Base-by-base conservation (phyloP, 352 stramenopile genomes). In the Pythium phragmitis region DNA sequence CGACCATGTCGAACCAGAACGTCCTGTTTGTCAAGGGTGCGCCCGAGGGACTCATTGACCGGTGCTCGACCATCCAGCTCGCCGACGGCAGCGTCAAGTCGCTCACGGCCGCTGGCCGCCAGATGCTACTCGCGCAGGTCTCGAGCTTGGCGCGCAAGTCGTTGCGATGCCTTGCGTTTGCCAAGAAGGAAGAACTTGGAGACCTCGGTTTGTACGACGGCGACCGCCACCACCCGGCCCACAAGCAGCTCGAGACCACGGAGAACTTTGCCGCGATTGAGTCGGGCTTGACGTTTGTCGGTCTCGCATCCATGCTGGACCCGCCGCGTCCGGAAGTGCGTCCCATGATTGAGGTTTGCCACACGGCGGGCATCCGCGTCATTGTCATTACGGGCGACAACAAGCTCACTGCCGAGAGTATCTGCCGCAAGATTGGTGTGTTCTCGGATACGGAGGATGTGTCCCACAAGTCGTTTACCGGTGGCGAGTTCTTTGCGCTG, bases 371-470 rank as follows among this genome's bases (percentile, higher is more conserved):
- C 39, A 98, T 99, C 62, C 88, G 97, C 42, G 97, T 99, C 13
- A 98, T 99, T 51, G 98, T 99, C 75, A 99, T 99, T 67, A 99
- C 98, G 11, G 98, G 98, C 50, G 98, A 99, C 88, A 97, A 97
- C 71, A 96, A 97, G 72, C 83, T 98, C 53, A 99, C 98, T 47
- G 98, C 98, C 11, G 84, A 99, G 57, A 98, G 97, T 55, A 99
- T 99, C 57, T 97, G 91, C 41, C 77, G 91, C 65, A 96, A 99
- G 79, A 96, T 99, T 54, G 97, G 98, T 58, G 97, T 99, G 36
- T 98, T 99, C 61, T 80, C 83, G 28, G 80, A 88, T 19, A 72
- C 69, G 14, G 85, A 96, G 58, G 73, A 91, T 51, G 67, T 98
- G 12, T 96, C 94, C 54, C 91, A 77, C 61, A 89, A 87, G 45